Conservation (phyloP, 306 rosid species). For the Abrus pulchellus region DNA sequence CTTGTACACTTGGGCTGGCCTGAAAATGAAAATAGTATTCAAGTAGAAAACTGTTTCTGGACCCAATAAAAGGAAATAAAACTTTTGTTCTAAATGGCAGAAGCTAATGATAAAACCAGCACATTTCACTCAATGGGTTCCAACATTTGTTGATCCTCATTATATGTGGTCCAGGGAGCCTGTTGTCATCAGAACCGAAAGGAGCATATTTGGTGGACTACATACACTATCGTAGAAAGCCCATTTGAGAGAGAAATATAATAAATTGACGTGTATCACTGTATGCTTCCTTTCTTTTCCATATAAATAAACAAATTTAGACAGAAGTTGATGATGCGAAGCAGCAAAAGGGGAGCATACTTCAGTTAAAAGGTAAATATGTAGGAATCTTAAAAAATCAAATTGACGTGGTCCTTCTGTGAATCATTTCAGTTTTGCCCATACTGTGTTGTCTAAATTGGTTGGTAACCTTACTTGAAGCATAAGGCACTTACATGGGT, state of each 20-base stretch:
- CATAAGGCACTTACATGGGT: background rate
- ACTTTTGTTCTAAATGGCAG: too few relatives aligned
- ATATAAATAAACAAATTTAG: background rate
- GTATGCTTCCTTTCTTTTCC: background rate
- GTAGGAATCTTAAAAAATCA: background rate
- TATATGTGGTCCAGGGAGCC: background rate
- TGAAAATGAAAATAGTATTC: too few relatives aligned
- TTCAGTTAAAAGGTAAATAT: constrained; percentile 22
- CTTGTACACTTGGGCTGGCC: too few relatives aligned
- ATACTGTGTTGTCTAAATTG: background rate
- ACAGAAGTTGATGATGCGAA: constrained; percentile 13
- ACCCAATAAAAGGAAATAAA: too few relatives aligned
- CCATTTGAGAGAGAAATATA: background rate
- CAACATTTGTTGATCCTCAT: background rate
- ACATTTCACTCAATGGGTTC: background rate
- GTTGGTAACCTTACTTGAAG: background rate
- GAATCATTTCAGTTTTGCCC: background rate
- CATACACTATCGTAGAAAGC: too few relatives aligned
- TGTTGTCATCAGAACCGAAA: background rate
- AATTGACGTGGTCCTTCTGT: background rate
- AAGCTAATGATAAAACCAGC: background rate
- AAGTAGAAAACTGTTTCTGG: too few relatives aligned
- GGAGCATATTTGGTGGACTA: background rate
- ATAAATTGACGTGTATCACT: background rate
- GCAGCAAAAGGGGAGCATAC: constrained; percentile 16